Evolutionary conservation across 495 filamentous ascomycete genomes (phyloP).

Genomic region (Aspergillus funiculosus): DNA sequence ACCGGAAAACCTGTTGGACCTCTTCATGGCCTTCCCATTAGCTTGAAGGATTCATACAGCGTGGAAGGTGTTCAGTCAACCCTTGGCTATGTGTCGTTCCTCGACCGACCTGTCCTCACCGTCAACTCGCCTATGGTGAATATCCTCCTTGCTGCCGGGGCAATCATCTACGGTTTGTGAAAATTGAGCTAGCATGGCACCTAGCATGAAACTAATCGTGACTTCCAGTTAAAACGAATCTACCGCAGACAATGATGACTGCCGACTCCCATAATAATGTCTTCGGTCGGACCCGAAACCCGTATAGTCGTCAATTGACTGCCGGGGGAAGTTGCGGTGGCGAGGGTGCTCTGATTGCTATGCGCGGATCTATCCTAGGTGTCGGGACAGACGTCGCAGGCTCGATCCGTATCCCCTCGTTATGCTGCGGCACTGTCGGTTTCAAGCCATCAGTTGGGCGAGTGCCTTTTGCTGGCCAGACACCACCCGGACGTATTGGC

Average conservation of each 20-base stretch:
- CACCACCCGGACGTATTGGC: slow-evolving; percentile 35
- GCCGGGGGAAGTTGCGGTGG: slow-evolving; percentile 58
- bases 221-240: slow-evolving; percentile 60
- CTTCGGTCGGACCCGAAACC: slow-evolving; percentile 47
- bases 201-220: too few species aligned
- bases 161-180: slow-evolving; percentile 53
- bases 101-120: slow-evolving; percentile 39
- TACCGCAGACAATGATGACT: slow-evolving; percentile 52
- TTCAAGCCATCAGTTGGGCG: slow-evolving; percentile 54
- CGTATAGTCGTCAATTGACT: slow-evolving; percentile 44
- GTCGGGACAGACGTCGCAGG: slow-evolving; percentile 63
- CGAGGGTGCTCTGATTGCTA: slow-evolving; percentile 55
- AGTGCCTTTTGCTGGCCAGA: slow-evolving; percentile 38
- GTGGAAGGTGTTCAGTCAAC: slow-evolving; percentile 41
- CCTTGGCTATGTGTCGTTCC: slow-evolving; percentile 39
- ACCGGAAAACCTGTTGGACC: slow-evolving; percentile 46
- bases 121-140: slow-evolving; percentile 38
- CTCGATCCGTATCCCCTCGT: slow-evolving; percentile 56
- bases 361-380: slow-evolving; percentile 54
- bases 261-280: slow-evolving; percentile 33
- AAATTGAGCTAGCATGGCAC: too few species aligned
- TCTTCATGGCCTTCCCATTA: slow-evolving; percentile 59
- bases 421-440: slow-evolving; percentile 55
- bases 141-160: slow-evolving; percentile 28
- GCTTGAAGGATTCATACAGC: slow-evolving; percentile 57